These are phyloP conservation scores for Teratosphaeria nubilosa DNA, from an alignment of 2,329 filamentous ascomycete genomes.

Conservation along the genomic window DNA sequence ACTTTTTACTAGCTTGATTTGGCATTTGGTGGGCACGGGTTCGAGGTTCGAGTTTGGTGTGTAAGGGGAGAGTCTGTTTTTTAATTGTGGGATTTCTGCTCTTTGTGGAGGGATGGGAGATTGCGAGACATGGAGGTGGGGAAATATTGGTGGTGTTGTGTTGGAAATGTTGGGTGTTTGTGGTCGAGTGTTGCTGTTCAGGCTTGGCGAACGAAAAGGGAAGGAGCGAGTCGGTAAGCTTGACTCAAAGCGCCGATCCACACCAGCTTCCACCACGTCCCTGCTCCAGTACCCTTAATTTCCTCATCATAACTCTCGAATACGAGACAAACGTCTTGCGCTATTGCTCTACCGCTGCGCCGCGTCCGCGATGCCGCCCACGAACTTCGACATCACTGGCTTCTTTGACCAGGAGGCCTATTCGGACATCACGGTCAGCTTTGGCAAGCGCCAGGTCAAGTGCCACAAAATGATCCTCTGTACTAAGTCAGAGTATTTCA, in stretches of 20 bases:
- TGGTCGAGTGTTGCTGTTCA: background rate
- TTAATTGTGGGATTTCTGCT: background rate
- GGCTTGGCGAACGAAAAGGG: background rate
- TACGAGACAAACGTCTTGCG: background rate
- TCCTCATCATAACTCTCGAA: background rate
- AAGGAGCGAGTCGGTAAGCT: background rate
- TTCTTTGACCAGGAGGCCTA: slow-evolving; percentile 7
- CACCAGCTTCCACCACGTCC: background rate
- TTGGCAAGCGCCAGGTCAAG: slow-evolving; percentile 1
- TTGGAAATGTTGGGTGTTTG: background rate
- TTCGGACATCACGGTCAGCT: slow-evolving; percentile 5
- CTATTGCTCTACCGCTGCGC: background rate
- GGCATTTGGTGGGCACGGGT: too few relatives aligned
- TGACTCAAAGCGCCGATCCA: background rate
- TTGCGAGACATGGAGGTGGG: too few relatives aligned
- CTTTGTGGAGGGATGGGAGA: too few relatives aligned
- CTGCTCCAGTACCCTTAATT: background rate
- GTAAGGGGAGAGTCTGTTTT: background rate
- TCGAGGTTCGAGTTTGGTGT: background rate
- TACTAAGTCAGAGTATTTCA: slow-evolving; percentile 5
- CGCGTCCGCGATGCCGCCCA: background rate
- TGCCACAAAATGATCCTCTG: slow-evolving; percentile 8
- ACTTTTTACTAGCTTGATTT: too few relatives aligned
- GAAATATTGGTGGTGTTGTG: too few relatives aligned
- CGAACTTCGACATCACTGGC: background rate